Conservation (phyloP, 805 yeast species). For the Metschnikowia chrysomelidarum region DNA sequence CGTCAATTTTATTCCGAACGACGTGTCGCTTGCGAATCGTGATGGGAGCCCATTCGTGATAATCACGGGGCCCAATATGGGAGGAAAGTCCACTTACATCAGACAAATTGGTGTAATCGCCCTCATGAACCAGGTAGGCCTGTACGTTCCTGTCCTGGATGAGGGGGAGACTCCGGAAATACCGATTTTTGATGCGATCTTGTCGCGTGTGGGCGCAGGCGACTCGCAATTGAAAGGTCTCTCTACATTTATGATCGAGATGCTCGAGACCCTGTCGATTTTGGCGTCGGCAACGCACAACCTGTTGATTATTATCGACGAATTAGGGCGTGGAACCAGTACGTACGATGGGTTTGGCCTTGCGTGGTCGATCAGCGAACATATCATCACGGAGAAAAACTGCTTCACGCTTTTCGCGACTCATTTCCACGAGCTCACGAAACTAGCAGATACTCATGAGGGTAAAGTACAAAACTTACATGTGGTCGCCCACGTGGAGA, state of each 20-base stretch:
- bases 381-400: constrained; percentile 63
- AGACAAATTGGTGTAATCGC: constrained; percentile 87
- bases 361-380: constrained; percentile 95
- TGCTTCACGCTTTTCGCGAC: constrained; percentile 93
- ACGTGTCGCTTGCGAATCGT: constrained; percentile 57
- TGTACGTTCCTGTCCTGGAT: constrained; percentile 75
- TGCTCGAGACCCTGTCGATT: constrained; percentile 91
- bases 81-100: constrained; percentile 93
- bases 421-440: constrained; percentile 94
- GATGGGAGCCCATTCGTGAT: constrained; percentile 64
- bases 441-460: constrained; percentile 58
- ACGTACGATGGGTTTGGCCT: constrained; percentile 96
- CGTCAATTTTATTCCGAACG: constrained; percentile 86
- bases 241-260: constrained; percentile 94
- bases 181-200: constrained; percentile 82
- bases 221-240: constrained; percentile 97
- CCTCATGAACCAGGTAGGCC: constrained; percentile 84
- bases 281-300: constrained; percentile 73
- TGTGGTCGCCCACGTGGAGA: constrained; percentile 87
- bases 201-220: constrained; percentile 98
- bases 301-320: constrained; percentile 88
- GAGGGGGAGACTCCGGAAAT: constrained; percentile 54
- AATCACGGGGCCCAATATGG: constrained; percentile 97
- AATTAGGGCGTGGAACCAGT: constrained; percentile 87
- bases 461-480: constrained; percentile 75